Base-by-base conservation (phyloP, 306 rosid species). In the Crotalaria pallida region DNA sequence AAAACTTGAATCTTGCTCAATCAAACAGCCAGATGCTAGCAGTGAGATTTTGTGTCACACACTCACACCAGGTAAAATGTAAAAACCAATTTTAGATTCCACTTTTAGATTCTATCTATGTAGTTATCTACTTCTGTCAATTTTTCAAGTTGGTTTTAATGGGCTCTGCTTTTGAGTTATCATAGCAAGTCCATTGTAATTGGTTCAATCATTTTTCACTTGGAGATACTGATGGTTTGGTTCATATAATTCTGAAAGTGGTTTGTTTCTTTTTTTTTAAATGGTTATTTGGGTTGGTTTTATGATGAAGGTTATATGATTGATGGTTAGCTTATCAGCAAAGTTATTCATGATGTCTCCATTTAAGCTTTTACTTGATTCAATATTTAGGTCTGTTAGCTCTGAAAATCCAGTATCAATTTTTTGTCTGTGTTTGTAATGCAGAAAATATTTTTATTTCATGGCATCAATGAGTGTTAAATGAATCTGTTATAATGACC, bases 1-100 rank as follows among this genome's bases (percentile, higher is more conserved):
- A 86, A 55, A 88, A 88, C 70, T 77, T 82, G 95, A 81, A 82
- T 65, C 91, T 88, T 72, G 86, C 89, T 72, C 91, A 86, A 73
- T 82, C 89, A 24, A 88, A 88, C 72, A 86, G 87, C 79, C 79
- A 77, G 29, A 84, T 88, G 83, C 77, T 69, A 73, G 91, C 87
- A 51, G 94, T 88, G 49, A 7, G 45, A n/a, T n/a, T n/a, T n/a
- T n/a, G n/a, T n/a, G n/a, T n/a, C n/a, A n/a, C n/a, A n/a, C n/a
- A n/a, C n/a, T n/a, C n/a, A n/a, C n/a, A n/a, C n/a, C n/a, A n/a
- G n/a, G n/a, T n/a, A n/a, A n/a, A n/a, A n/a, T n/a, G n/a, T n/a
- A n/a, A n/a, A n/a, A n/a, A n/a, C n/a, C n/a, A n/a, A n/a, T 11
- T 8, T 1, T 13, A 34, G 2, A 19, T 24, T 77, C 48, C 49